These are phyloP conservation scores for Colletotrichum sp. DNA, from an alignment of 2,329 filamentous ascomycete species.

Conservation along the genomic window DNA sequence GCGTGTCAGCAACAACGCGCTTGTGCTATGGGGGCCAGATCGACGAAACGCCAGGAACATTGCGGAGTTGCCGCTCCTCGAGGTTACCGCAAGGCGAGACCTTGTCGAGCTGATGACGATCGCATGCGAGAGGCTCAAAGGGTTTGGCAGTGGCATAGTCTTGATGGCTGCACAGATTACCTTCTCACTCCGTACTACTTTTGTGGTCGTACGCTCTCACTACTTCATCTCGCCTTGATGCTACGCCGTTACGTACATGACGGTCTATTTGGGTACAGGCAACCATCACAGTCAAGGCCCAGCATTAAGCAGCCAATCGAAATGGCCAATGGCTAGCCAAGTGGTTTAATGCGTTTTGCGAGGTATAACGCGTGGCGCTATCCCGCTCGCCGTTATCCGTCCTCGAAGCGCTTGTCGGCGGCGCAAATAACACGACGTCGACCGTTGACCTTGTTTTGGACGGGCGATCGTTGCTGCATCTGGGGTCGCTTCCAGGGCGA, in stretches of 20 bases:
- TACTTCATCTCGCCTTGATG: neutral
- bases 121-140: neutral
- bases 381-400: neutral
- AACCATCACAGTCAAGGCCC: neutral
- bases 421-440: neutral
- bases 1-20: neutral
- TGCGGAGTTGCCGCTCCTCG: neutral
- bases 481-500: neutral
- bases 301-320: neutral
- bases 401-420: neutral
- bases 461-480: neutral
- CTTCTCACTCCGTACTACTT: too few species aligned
- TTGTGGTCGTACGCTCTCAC: neutral
- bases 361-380: neutral
- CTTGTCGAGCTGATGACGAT: constrained; percentile 17
- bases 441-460: constrained; percentile 4
- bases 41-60: neutral
- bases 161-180: neutral
- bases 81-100: neutral
- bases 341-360: neutral
- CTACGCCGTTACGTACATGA: neutral
- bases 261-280: neutral
- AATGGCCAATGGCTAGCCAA: neutral
- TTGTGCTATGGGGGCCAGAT: neutral
- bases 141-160: neutral